A percentile compares a stretch with the other conserved stretches of the same genome.
Conservation (phyloP, 106 monocot genomes). For the Phalaenopsis aphrodite region DNA sequence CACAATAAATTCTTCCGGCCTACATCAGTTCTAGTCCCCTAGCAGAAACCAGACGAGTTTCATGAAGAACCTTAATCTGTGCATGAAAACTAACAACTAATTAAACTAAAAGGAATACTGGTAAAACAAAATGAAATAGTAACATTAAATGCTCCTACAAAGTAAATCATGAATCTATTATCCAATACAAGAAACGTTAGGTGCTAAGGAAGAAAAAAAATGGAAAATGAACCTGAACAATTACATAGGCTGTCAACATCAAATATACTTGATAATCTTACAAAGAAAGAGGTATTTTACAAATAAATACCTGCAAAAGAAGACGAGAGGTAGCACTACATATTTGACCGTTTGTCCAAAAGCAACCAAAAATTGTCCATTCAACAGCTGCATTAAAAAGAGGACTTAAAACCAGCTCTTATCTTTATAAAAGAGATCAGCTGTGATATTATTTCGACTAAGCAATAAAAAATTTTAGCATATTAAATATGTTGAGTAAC, state of each 20-base stretch:
- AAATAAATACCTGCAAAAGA: slow-evolving; percentile 71
- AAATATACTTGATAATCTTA: neutral
- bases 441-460: neutral
- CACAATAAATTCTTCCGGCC: neutral
- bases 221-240: neutral
- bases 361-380: slow-evolving; percentile 92
- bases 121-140: neutral
- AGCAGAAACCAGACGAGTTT: neutral
- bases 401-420: neutral
- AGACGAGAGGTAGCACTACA: slow-evolving; percentile 99
- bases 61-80: neutral
- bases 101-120: neutral
- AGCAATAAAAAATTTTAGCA: neutral
- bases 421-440: neutral
- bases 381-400: slow-evolving; percentile 66
- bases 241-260: neutral
- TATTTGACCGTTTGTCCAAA: slow-evolving; percentile 99
- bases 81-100: neutral
- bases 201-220: neutral
- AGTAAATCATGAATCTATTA: neutral
- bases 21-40: neutral
- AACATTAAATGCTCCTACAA: neutral
- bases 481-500: neutral
- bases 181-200: neutral
- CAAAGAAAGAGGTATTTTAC: neutral